Percentiles rank a stretch among this genome's conserved stretches.
Evolutionary conservation across 2,329 filamentous ascomycete genomes (phyloP).

Genomic region (Talaromyces sp.): DNA sequence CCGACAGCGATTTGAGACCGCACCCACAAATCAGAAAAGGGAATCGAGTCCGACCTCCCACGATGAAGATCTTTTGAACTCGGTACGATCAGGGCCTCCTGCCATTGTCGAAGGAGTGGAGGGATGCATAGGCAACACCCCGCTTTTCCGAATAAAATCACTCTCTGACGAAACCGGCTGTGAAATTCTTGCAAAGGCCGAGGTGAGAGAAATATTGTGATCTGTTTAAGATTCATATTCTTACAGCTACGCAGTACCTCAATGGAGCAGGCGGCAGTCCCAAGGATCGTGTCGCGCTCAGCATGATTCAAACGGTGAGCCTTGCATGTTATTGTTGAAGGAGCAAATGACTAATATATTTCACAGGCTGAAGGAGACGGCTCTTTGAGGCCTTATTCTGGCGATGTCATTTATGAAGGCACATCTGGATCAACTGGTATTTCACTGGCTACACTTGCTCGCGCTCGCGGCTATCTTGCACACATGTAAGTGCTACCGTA

Average conservation of each 20-base stretch:
- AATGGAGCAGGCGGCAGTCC: slow-evolving; percentile 92
- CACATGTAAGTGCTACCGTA: slow-evolving; percentile 60
- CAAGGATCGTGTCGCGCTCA: slow-evolving; percentile 90
- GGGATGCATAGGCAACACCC: slow-evolving; percentile 88
- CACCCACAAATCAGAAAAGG: slow-evolving; percentile 43
- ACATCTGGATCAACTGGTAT: slow-evolving; percentile 96
- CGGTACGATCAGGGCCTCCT: slow-evolving; percentile 29
- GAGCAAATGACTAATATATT: not conserved
- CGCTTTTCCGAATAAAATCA: slow-evolving; percentile 77
- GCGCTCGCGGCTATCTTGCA: slow-evolving; percentile 82
- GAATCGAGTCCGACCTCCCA: slow-evolving; percentile 49
- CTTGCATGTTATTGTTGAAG: not conserved
- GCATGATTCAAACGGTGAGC: slow-evolving; percentile 66
- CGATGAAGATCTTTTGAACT: slow-evolving; percentile 32
- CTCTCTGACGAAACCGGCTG: slow-evolving; percentile 83
- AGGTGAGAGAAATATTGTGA: slow-evolving; percentile 42
- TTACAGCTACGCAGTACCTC: slow-evolving; percentile 56
- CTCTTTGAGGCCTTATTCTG: slow-evolving; percentile 69
- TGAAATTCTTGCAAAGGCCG: slow-evolving; percentile 86
- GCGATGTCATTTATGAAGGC: slow-evolving; percentile 95
- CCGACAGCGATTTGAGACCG: slow-evolving; percentile 39
- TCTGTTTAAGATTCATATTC: not conserved
- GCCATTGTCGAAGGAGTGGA: slow-evolving; percentile 74
- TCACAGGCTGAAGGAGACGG: slow-evolving; percentile 70
- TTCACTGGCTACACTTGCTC: slow-evolving; percentile 80